These are phyloP conservation scores for Flaveria trinervia DNA, from an alignment of 129 eudicot species.

Conservation along the genomic window DNA sequence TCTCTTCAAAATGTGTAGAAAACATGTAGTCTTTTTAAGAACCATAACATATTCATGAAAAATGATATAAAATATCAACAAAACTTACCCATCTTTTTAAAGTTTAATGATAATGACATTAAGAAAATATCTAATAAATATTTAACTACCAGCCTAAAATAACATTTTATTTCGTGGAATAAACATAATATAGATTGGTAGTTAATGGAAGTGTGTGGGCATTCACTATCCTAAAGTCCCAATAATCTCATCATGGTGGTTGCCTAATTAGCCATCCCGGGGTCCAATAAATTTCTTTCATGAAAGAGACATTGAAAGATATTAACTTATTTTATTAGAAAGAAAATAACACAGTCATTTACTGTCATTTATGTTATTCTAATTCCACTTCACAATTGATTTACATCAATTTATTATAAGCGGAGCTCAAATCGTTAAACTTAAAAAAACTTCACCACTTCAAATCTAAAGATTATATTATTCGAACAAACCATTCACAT, in stretches of 20 bases:
- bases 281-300: constrained; percentile 13
- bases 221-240: constrained; percentile 3
- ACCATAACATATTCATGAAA: background rate
- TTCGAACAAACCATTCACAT: too few relatives aligned
- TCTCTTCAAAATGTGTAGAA: too few relatives aligned
- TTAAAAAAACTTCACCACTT: too few relatives aligned
- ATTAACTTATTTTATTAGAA: background rate
- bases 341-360: too few relatives aligned
- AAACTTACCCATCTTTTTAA: background rate
- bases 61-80: background rate
- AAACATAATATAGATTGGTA: constrained; percentile 11
- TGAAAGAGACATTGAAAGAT: background rate
- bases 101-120: background rate
- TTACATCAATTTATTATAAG: too few relatives aligned
- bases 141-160: background rate
- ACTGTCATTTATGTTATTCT: too few relatives aligned
- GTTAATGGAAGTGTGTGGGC: constrained; percentile 17
- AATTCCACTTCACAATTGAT: too few relatives aligned
- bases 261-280: constrained; percentile 10
- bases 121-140: background rate
- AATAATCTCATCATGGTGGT: constrained; percentile 3
- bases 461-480: too few relatives aligned
- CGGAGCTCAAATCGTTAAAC: too few relatives aligned
- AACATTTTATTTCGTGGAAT: background rate
- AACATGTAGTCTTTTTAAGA: background rate